Evolutionary conservation across 1,284 basidiomycete genomes (phyloP), one percentile per base, ranked within the genome.

Genomic region (Fomitopsis pinicola): DNA sequence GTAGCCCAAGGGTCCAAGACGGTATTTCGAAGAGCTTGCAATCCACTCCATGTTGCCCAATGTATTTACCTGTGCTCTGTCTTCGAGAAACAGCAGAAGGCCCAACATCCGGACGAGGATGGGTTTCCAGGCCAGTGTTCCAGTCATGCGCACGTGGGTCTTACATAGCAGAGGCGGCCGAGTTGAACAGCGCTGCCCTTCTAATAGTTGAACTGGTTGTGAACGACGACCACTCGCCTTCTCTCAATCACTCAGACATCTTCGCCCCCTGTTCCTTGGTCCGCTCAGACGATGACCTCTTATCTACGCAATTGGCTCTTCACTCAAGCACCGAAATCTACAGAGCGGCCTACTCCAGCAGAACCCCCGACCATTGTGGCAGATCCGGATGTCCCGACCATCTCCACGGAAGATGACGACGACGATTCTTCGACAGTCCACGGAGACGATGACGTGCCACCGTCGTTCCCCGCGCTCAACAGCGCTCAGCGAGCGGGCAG

Each of bases 401-500:
- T 54, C 33, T 55, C 28, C 7, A 28, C 35, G 36, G 72, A 70
- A 7, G 78, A 78, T n/a, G 79, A 81, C 12, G 78, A 80, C 15
- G 80, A 82, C 54, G 82, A 80, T 35, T 79, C 81, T 4, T 82
- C 80, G 59, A 83, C 81, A 0, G 73, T 77, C 1, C 74, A 76
- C 15, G 76, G 75, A 12, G 85, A 86, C 66, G 80, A 82, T 63
- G 89, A 95, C 68, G 71, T 74, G 2, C 88, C 94, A 1, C 95
- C 95, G 3, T 85, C 87, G 0, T 97, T 97, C 73, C 96, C 95
- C 5, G 84, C 87, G 28, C 78, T 86, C 4, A 82, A 87, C 71
- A 95, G 94, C 60, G 87, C 88, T 15, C 95, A 97, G 70, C 88
- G 95, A n/a, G 50, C 64, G 35, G 48, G 61, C 6, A 62, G 57